These are phyloP conservation scores for Phytophthora podocarpi DNA, from an alignment of 352 stramenopile species.

Conservation along the genomic window DNA sequence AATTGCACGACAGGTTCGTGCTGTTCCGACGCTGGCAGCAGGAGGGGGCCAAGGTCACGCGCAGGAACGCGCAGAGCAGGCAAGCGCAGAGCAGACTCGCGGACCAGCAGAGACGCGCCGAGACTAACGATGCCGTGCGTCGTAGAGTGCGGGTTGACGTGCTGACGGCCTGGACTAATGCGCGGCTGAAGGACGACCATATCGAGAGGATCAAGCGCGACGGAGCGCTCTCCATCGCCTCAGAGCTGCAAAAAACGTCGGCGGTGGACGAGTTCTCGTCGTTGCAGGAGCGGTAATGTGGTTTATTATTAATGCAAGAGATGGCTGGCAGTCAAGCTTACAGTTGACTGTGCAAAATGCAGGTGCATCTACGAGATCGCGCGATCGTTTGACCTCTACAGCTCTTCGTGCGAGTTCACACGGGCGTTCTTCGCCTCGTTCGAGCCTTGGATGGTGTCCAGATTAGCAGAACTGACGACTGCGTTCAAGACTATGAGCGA, in stretches of 20 bases:
- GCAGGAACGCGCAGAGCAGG: constrained; percentile 53
- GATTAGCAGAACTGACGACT: constrained; percentile 60
- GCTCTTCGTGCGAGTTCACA: constrained; percentile 59
- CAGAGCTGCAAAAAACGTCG: constrained; percentile 57
- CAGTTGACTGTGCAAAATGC: neutral
- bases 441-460: constrained; percentile 81
- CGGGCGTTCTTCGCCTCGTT: constrained; percentile 66
- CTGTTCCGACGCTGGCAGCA: constrained; percentile 67
- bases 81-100: constrained; percentile 46
- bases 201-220: constrained; percentile 72
- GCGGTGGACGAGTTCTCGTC: constrained; percentile 41
- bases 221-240: constrained; percentile 62
- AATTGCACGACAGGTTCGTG: constrained; percentile 51
- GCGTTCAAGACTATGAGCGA: constrained; percentile 79
- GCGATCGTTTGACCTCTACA: constrained; percentile 77
- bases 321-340: neutral
- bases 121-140: constrained; percentile 49
- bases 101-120: constrained; percentile 46
- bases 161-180: constrained; percentile 70
- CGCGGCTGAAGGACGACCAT: constrained; percentile 75
- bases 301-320: neutral
- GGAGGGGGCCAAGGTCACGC: constrained; percentile 53
- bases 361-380: constrained; percentile 81
- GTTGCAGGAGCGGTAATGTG: constrained; percentile 60
- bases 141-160: constrained; percentile 76